Conservation (phyloP, 148 eudicot species). For the Silene uniflora region DNA sequence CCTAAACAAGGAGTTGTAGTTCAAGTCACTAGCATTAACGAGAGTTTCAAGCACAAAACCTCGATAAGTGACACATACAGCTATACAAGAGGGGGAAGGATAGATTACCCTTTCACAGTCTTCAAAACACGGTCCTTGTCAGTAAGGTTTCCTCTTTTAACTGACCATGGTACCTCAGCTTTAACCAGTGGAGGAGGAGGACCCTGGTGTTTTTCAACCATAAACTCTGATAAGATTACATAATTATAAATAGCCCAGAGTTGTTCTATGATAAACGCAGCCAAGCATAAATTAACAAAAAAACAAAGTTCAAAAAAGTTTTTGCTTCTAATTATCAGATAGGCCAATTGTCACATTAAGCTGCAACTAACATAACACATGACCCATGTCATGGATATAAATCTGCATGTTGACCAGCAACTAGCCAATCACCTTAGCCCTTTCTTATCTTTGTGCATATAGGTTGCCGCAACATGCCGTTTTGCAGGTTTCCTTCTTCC, state of each 20-base stretch:
- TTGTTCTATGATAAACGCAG: not conserved
- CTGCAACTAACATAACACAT: too few relatives aligned
- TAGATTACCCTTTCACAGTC: constrained; percentile 86
- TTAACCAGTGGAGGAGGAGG: constrained; percentile 67
- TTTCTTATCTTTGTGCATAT: not conserved
- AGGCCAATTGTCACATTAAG: too few relatives aligned
- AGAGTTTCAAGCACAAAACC: not conserved
- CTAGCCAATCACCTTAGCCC: not conserved
- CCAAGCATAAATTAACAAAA: not conserved
- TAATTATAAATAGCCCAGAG: not conserved
- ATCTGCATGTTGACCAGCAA: not conserved
- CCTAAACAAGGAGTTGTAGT: not conserved
- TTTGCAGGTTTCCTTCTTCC: not conserved
- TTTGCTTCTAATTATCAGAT: too few relatives aligned
- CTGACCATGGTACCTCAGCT: constrained; percentile 97
- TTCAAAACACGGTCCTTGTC: constrained; percentile 88
- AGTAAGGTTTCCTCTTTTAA: constrained; percentile 65
- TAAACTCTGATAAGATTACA: constrained; percentile 1
- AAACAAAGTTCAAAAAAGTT: too few relatives aligned
- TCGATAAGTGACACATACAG: not conserved
- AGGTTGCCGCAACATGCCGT: not conserved
- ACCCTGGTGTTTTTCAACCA: constrained; percentile 40
- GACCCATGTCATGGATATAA: not conserved
- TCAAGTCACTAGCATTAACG: not conserved
- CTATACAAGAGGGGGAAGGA: not conserved